Percentiles rank a stretch among this genome's conserved stretches.
Evolutionary conservation across 192 early-diverging fungal genomes (phyloP).

Genomic region (Podila epigama): DNA sequence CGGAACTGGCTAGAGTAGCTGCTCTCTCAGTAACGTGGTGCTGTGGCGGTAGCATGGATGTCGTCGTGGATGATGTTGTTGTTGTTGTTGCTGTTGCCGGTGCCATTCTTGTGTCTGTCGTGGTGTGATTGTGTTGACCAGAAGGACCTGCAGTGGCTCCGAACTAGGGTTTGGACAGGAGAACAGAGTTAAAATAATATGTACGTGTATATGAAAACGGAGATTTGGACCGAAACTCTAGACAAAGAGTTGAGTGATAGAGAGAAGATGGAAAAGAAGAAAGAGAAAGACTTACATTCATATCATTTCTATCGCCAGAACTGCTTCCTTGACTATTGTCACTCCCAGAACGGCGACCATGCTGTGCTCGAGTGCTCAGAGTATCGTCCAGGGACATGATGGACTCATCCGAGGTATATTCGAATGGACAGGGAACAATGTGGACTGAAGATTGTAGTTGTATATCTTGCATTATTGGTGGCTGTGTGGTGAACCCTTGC

Average conservation of each 20-base stretch:
- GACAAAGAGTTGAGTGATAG: too few relatives aligned
- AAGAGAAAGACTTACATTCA: too few relatives aligned
- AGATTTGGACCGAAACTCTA: too few relatives aligned
- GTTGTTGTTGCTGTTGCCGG: not conserved
- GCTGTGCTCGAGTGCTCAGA: not conserved
- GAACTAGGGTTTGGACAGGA: too few relatives aligned
- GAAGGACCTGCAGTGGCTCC: too few relatives aligned
- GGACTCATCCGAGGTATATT: not conserved
- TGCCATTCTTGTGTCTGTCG: not conserved
- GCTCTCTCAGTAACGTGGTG: not conserved
- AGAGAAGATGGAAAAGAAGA: too few relatives aligned
- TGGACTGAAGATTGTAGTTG: not conserved
- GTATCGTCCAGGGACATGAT: not conserved
- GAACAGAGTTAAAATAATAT: too few relatives aligned
- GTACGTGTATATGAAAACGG: too few relatives aligned
- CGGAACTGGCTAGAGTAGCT: not conserved
- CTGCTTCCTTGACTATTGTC: too few relatives aligned
- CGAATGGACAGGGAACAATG: conserved; percentile 24
- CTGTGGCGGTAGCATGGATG: too few relatives aligned
- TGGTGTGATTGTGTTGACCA: too few relatives aligned
- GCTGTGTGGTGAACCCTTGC: not conserved
- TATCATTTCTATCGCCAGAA: too few relatives aligned
- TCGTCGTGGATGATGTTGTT: not conserved
- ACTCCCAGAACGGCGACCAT: not conserved
- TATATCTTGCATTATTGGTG: not conserved